Conservation (phyloP, 2,329 filamentous ascomycete species). For the Alternaria viburni region DNA sequence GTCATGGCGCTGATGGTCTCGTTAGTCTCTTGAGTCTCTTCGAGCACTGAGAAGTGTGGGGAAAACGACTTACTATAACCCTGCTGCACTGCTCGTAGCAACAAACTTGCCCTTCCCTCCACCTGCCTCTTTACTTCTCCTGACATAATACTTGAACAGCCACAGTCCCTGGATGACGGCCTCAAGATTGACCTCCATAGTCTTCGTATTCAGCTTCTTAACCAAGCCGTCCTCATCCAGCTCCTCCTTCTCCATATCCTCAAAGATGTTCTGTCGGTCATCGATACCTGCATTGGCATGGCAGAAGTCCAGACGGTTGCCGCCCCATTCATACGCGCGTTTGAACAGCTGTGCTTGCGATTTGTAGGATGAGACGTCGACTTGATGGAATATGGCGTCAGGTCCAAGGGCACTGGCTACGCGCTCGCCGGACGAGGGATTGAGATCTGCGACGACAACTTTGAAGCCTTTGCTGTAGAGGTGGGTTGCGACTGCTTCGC, state of each 20-base stretch:
- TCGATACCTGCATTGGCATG: slow-evolving; percentile 55
- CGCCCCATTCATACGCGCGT: slow-evolving; percentile 51
- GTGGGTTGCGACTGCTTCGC: slow-evolving; percentile 52
- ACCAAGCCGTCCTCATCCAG: slow-evolving; percentile 46
- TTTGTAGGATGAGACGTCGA: slow-evolving; percentile 50
- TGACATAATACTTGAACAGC: slow-evolving; percentile 52
- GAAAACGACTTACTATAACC: slow-evolving; percentile 41
- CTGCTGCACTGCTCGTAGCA: slow-evolving; percentile 48
- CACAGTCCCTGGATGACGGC: slow-evolving; percentile 52
- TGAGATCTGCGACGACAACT: slow-evolving; percentile 55
- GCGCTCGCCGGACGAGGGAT: slow-evolving; percentile 33
- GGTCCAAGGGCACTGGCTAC: slow-evolving; percentile 39
- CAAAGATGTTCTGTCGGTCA: slow-evolving; percentile 49
- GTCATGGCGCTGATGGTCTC: slow-evolving; percentile 21
- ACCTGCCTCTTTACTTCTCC: slow-evolving; percentile 44
- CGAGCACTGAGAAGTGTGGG: too few species aligned
- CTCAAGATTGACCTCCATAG: slow-evolving; percentile 50
- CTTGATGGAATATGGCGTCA: slow-evolving; percentile 45
- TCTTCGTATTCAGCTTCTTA: slow-evolving; percentile 47
- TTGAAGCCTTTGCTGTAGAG: slow-evolving; percentile 48
- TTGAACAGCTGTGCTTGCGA: slow-evolving; percentile 50
- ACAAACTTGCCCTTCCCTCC: slow-evolving; percentile 49
- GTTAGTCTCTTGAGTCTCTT: background rate
- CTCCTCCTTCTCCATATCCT: slow-evolving; percentile 33
- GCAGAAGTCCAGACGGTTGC: slow-evolving; percentile 51